These are phyloP conservation scores for Ogataea trehaloabstinens DNA, from an alignment of 805 yeast genomes.

Conservation along the genomic window DNA sequence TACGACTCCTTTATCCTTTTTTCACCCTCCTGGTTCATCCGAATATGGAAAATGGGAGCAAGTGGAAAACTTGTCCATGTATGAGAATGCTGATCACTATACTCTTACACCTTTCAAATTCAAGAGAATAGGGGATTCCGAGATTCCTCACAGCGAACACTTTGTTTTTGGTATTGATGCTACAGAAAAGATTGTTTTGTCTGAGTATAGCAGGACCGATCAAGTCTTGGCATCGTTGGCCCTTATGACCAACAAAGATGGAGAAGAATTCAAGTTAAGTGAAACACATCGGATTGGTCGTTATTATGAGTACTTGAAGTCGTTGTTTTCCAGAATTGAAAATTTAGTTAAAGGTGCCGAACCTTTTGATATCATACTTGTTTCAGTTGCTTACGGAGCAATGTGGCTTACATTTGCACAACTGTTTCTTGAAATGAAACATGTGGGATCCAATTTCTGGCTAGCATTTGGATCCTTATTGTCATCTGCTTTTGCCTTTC, in stretches of 20 bases:
- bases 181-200: conserved; percentile 41
- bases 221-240: conserved; percentile 22
- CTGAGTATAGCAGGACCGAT: conserved; percentile 25
- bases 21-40: conserved; percentile 34
- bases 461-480: conserved; percentile 75
- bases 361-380: conserved; percentile 76
- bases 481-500: conserved; percentile 78
- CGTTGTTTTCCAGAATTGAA: conserved; percentile 39
- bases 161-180: conserved; percentile 40
- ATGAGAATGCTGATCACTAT: conserved; percentile 43
- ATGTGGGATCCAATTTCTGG: conserved; percentile 84
- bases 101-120: conserved; percentile 59
- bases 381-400: conserved; percentile 77
- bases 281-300: conserved; percentile 54
- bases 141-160: conserved; percentile 40
- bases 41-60: conserved; percentile 46
- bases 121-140: conserved; percentile 40
- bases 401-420: conserved; percentile 82
- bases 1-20: conserved; percentile 29
- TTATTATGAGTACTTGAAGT: conserved; percentile 50
- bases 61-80: conserved; percentile 39
- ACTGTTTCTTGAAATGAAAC: conserved; percentile 71
- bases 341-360: conserved; percentile 69
- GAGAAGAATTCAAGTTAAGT: conserved; percentile 61
- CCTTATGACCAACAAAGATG: conserved; percentile 32